phyloP scores from a whole-genome alignment of 352 stramenopile genomes.

The Phytophthora hybrid region DNA sequence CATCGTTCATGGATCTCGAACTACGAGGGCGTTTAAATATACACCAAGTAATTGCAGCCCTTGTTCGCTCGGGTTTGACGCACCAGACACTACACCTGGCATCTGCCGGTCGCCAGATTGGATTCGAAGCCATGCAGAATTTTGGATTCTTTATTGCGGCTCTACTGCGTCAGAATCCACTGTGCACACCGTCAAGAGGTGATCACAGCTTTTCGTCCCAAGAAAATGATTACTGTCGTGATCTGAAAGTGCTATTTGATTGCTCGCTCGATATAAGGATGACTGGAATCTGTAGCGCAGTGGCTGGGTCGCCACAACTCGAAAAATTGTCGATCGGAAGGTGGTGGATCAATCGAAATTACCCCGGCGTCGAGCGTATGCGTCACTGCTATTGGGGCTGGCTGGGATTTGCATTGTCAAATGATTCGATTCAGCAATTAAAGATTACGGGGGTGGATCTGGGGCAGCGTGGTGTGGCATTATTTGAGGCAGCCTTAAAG shows the following conservation, averaged over 20 bases:
- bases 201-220: neutral
- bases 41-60: neutral
- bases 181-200: neutral
- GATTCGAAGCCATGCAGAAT: neutral
- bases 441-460: neutral
- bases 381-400: neutral
- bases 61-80: neutral
- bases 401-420: neutral
- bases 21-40: neutral
- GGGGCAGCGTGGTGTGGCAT: neutral
- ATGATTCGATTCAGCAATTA: neutral
- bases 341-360: conserved; percentile 5
- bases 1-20: neutral
- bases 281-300: neutral
- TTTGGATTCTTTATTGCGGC: neutral
- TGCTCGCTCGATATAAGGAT: neutral
- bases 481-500: neutral
- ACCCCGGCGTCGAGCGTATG: neutral
- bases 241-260: conserved; percentile 5
- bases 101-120: neutral
- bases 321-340: neutral
- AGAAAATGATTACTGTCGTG: neutral
- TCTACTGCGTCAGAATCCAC: neutral
- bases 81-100: neutral
- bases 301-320: neutral